Conservation (phyloP, 306 rosid species). For the Ormosia semicastrata region DNA sequence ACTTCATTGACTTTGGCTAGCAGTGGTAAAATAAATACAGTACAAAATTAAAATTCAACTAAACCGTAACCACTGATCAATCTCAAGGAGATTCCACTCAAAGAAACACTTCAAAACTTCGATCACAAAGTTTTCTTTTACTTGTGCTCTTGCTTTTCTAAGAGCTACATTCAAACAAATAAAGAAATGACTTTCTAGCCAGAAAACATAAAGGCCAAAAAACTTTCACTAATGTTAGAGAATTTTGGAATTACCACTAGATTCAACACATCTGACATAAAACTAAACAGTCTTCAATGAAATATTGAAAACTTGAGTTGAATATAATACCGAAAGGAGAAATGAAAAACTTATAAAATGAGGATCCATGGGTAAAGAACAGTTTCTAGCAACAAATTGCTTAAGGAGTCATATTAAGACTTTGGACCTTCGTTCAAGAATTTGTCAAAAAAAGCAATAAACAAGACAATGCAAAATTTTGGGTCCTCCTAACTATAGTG, state of each 20-base stretch:
- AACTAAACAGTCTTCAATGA: neutral
- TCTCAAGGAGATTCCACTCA: neutral
- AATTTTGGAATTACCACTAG: neutral
- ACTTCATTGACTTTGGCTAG: neutral
- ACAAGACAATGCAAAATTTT: neutral
- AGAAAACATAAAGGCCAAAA: neutral
- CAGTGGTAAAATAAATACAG: neutral
- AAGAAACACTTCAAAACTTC: neutral
- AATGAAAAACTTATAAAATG: neutral
- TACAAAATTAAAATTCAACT: neutral
- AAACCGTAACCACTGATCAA: neutral
- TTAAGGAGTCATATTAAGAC: neutral
- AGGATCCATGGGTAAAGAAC: neutral
- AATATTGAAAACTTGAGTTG: neutral
- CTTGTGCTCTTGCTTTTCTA: neutral
- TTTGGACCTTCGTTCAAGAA: too few relatives aligned
- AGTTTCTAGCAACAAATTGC: neutral
- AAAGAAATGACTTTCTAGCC: neutral
- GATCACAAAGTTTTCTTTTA: neutral
- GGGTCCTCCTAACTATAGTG: neutral
- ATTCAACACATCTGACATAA: neutral
- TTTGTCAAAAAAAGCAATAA: neutral
- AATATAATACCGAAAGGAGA: neutral
- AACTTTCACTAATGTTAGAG: neutral
- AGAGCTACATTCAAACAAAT: neutral